Conservation (phyloP, 2,329 filamentous ascomycete species). For the Penicillium sp. region DNA sequence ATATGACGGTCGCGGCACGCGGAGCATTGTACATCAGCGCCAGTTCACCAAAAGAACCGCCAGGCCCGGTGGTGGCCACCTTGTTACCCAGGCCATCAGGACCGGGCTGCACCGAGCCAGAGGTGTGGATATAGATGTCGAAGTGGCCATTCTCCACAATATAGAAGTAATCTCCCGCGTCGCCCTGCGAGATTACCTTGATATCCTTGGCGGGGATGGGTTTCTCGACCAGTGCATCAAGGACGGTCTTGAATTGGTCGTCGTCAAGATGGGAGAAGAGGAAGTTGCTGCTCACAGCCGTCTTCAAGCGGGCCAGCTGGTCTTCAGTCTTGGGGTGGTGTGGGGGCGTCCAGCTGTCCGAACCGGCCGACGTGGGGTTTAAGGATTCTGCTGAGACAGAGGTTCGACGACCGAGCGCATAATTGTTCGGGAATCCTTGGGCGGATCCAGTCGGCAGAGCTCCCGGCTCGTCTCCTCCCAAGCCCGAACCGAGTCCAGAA, state of each 20-base stretch:
- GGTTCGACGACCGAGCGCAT: slow-evolving; percentile 89
- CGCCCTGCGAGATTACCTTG: slow-evolving; percentile 92
- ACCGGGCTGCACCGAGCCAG: slow-evolving; percentile 77
- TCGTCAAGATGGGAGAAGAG: slow-evolving; percentile 94
- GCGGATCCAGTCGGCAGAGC: slow-evolving; percentile 32
- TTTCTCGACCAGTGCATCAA: slow-evolving; percentile 92
- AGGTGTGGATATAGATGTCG: slow-evolving; percentile 84
- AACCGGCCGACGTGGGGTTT: slow-evolving; percentile 80
- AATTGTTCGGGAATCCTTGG: slow-evolving; percentile 74
- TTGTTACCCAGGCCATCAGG: slow-evolving; percentile 80
- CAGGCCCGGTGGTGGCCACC: slow-evolving; percentile 80
- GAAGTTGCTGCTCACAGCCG: slow-evolving; percentile 86
- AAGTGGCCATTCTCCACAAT: slow-evolving; percentile 90
- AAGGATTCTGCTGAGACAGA: slow-evolving; percentile 97
- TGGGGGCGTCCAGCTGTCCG: slow-evolving; percentile 90
- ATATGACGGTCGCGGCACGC: slow-evolving; percentile 90
- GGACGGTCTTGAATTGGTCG: slow-evolving; percentile 83
- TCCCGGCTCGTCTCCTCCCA: slow-evolving; percentile 26
- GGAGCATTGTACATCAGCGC: slow-evolving; percentile 99
- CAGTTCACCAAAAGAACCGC: slow-evolving; percentile 93
- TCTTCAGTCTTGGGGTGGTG: slow-evolving; percentile 80
- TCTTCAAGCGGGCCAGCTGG: slow-evolving; percentile 77
- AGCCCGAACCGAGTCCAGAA: slow-evolving; percentile 21
- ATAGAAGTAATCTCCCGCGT: slow-evolving; percentile 97
- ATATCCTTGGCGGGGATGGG: slow-evolving; percentile 88